Evolutionary conservation across 1,139 yeast genomes (phyloP), one percentile per base, ranked within the genome.

Genomic region (Debaryomycetaceae sp.): DNA sequence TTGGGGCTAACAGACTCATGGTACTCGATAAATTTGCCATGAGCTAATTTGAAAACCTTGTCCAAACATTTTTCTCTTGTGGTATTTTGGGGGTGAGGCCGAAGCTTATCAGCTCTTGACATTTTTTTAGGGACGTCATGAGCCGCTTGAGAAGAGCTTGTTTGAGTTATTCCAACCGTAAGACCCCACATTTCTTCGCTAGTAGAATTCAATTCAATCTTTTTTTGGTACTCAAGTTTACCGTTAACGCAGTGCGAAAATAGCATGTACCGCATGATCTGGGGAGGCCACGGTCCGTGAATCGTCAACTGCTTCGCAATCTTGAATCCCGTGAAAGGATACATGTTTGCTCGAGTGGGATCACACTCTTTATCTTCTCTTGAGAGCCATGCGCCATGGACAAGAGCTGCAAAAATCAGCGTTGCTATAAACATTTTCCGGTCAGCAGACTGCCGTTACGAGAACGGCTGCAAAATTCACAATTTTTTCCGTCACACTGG

Each of bases 321-420:
- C 35, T 71, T 68, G 44, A 75, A 73, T 1, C 87, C 87, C 0
- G 78, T 62, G 37, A 69, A 77, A 0, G 70, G 64, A 5, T 57
- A 16, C n/a, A 47, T 12, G n/a, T 47, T 38, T 21, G 40, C 38
- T 12, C 43, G 41, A 11, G 35, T 30, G 1, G 68, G 65, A 38
- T 62, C 58, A 38, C 71, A 65, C 4, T 47, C 44, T 27, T 49
- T 49, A 31, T 45, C 49, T 27, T 58, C 62, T 30, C 51, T 55
- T 27, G 41, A 44, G 29, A 37, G 37, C 49, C 51, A 49, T 5
- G 43, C 32, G 12, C 37, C 27, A 4, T 25, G 6, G 10, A 6
- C 20, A 18, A 18, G 23, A 5, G 22, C 29, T 23, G 15, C 7
- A 6, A 13, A 10, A 22, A 16, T n/a, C n/a, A n/a, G n/a, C n/a